Evolutionary conservation across 768 basidiomycete species (phyloP).

Genomic region (Russula griseocarnosa): DNA sequence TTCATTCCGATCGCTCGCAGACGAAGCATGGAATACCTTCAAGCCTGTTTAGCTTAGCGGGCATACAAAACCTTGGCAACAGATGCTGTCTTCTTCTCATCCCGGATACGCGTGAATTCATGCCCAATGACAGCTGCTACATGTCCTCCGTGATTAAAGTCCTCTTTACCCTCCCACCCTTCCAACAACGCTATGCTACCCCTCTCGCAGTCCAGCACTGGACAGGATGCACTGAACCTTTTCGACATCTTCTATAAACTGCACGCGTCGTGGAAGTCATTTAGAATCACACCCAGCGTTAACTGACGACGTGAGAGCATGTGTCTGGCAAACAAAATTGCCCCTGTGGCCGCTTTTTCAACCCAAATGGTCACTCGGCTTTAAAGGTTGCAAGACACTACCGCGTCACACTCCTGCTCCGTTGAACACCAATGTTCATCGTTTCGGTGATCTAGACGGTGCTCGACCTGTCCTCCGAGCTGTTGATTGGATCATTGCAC

Average conservation of each 20-base stretch:
- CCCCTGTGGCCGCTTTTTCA: too few relatives aligned
- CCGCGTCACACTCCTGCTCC: neutral
- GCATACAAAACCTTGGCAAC: conserved; percentile 89
- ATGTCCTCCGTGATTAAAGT: conserved; percentile 93
- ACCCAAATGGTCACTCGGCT: neutral
- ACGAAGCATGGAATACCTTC: conserved; percentile 80
- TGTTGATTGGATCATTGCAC: conserved; percentile 61
- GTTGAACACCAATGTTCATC: conserved; percentile 47
- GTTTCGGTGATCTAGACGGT: conserved; percentile 53
- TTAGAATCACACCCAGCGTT: too few relatives aligned
- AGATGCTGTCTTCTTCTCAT: conserved; percentile 41
- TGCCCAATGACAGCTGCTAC: conserved; percentile 65
- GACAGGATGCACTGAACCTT: conserved; percentile 53
- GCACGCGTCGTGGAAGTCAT: too few relatives aligned
- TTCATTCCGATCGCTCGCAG: conserved; percentile 79
- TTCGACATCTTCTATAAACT: conserved; percentile 39
- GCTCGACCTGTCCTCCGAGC: conserved; percentile 47
- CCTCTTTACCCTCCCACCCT: conserved; percentile 74
- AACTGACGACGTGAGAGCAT: neutral
- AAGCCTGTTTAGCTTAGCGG: conserved; percentile 88
- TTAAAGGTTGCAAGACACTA: neutral
- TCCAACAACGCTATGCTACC: conserved; percentile 66
- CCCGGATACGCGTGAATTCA: conserved; percentile 5
- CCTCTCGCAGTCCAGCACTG: conserved; percentile 48
- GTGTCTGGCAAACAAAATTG: neutral